Evolutionary conservation across 1,139 yeast genomes (phyloP).

Genomic region (Taiozyma onychis): DNA sequence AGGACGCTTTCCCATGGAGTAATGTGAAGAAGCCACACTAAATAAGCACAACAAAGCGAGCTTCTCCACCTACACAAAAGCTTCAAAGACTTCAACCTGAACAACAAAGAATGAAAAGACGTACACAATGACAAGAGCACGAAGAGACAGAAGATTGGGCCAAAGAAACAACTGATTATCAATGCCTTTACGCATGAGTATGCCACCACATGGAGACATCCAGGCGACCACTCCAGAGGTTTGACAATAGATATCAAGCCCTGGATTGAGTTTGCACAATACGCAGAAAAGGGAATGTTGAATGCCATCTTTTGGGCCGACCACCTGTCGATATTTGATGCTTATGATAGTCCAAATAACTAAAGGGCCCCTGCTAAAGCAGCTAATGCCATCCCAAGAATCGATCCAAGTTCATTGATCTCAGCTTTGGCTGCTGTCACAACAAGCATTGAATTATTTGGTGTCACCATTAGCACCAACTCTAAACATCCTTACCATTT

Average conservation of each 20-base stretch:
- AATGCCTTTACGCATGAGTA: constrained; percentile 2
- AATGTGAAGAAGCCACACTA: not conserved
- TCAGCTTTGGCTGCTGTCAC: constrained; percentile 38
- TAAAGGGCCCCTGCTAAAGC: constrained; percentile 27
- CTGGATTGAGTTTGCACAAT: constrained; percentile 7
- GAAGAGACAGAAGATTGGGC: constrained; percentile 2
- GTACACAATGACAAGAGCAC: not conserved
- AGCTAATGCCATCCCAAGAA: constrained; percentile 34
- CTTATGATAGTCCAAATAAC: constrained; percentile 31
- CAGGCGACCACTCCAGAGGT: constrained; percentile 1
- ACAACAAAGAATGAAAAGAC: too few species aligned
- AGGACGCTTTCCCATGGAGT: not conserved
- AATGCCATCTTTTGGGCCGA: constrained; percentile 39
- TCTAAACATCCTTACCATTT: constrained; percentile 38
- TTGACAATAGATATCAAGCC: not conserved
- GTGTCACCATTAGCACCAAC: constrained; percentile 36
- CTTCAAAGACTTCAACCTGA: too few species aligned
- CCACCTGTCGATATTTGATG: constrained; percentile 34
- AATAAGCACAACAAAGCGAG: not conserved
- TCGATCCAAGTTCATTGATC: constrained; percentile 32
- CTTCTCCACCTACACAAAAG: too few species aligned
- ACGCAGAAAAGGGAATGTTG: constrained; percentile 33
- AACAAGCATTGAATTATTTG: constrained; percentile 30
- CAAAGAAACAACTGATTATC: constrained; percentile 2
- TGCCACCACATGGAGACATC: constrained; percentile 3